Conservation (phyloP, 768 basidiomycete species). For the Phallus indusiatus region DNA sequence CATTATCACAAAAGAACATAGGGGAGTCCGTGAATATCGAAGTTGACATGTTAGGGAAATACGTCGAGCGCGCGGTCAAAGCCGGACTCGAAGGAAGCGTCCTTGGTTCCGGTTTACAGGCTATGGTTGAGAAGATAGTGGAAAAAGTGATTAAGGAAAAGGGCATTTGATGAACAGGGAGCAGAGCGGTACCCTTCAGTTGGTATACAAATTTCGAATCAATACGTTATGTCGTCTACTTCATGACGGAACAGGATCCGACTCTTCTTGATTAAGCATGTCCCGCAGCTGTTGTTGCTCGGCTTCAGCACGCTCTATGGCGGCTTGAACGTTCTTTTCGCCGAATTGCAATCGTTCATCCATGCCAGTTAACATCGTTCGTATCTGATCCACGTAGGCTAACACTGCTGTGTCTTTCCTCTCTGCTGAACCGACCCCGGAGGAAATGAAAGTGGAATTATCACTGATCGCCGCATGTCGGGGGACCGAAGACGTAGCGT, state of each 20-base stretch:
- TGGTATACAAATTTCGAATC: neutral
- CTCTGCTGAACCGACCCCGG: neutral
- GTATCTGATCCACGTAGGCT: conserved; percentile 60
- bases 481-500: neutral
- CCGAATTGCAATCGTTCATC: conserved; percentile 57
- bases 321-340: conserved; percentile 52
- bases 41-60: conserved; percentile 91
- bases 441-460: neutral
- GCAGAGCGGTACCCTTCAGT: neutral
- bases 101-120: conserved; percentile 33
- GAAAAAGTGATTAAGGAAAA: conserved; percentile 34
- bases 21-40: conserved; percentile 91
- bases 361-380: conserved; percentile 64
- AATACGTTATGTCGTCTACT: neutral
- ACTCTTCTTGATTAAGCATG: neutral
- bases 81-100: conserved; percentile 49
- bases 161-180: conserved; percentile 2
- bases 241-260: neutral
- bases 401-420: conserved; percentile 29
- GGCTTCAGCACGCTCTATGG: conserved; percentile 46
- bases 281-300: conserved; percentile 3
- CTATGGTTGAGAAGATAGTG: conserved; percentile 49
- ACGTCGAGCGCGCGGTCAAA: conserved; percentile 73
- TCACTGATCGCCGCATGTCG: neutral
- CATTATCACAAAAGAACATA: conserved; percentile 60